These are phyloP conservation scores for Aspergillus oerlinghausenensis DNA, from an alignment of 2,329 filamentous ascomycete species.

Conservation along the genomic window DNA sequence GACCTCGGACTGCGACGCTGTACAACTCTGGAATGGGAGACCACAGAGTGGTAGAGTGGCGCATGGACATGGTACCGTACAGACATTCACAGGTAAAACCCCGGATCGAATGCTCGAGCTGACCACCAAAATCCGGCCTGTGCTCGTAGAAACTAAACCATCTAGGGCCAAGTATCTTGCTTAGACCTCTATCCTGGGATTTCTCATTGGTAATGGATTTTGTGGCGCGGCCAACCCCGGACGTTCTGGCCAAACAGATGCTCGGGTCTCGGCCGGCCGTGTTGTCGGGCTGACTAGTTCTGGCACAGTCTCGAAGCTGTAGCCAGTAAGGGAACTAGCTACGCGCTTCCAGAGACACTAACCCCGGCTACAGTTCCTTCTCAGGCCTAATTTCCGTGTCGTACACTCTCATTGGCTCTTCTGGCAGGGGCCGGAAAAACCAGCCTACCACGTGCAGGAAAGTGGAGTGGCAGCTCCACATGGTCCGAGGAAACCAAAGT, in stretches of 20 bases:
- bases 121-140: background rate
- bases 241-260: background rate
- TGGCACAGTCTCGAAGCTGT: background rate
- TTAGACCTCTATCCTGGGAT: background rate
- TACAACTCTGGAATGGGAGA: background rate
- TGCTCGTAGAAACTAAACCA: background rate
- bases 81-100: background rate
- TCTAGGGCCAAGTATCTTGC: background rate
- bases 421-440: constrained; percentile 7
- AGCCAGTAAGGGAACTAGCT: background rate
- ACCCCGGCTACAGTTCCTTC: constrained; percentile 6
- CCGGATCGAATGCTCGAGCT: background rate
- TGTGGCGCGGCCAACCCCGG: background rate
- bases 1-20: background rate
- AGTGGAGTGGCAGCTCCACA: background rate
- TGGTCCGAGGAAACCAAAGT: background rate
- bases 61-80: background rate
- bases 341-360: background rate
- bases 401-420: background rate
- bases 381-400: constrained; percentile 3
- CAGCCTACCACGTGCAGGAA: constrained; percentile 10
- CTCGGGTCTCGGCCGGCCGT: background rate
- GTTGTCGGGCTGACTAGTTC: background rate
- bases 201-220: background rate
- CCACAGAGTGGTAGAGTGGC: background rate